A percentile compares a stretch with the other conserved stretches of the same genome.
These are phyloP conservation scores for Endocalyx cinctus DNA, from an alignment of 2,329 filamentous ascomycete species.

Conservation along the genomic window DNA sequence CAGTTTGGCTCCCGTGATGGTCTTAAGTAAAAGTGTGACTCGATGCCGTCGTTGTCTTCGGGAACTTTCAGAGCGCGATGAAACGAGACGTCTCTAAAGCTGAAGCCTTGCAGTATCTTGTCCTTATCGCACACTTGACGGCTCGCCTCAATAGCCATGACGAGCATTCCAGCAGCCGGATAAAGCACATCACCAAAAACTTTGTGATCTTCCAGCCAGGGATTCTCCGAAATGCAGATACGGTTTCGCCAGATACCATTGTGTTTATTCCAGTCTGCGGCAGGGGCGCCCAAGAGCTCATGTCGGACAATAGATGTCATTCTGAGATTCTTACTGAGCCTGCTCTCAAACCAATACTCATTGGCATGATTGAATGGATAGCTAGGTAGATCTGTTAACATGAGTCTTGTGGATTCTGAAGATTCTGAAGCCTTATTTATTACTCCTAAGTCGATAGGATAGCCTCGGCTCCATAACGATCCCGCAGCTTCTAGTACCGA, in stretches of 20 bases:
- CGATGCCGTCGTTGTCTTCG: slow-evolving; percentile 9
- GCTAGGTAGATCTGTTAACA: slow-evolving; percentile 16
- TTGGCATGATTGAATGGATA: slow-evolving; percentile 21
- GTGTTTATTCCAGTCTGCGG: slow-evolving; percentile 14
- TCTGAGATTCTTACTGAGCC: slow-evolving; percentile 12
- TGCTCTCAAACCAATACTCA: slow-evolving; percentile 21
- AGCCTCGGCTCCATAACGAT: slow-evolving; percentile 11
- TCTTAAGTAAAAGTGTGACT: slow-evolving; percentile 13
- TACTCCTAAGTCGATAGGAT: slow-evolving; percentile 4
- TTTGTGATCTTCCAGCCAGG: slow-evolving; percentile 25
- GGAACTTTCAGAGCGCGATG: slow-evolving; percentile 11
- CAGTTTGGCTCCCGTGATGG: slow-evolving; percentile 5
- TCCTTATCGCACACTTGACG: slow-evolving; percentile 13
- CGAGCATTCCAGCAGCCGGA: slow-evolving; percentile 25
- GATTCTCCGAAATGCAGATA: slow-evolving; percentile 15
- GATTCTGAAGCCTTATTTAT: slow-evolving; percentile 3
- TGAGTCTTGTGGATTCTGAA: slow-evolving; percentile 1
- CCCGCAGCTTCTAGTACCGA: slow-evolving; percentile 7
- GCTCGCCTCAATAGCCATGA: slow-evolving; percentile 24
- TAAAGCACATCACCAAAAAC: slow-evolving; percentile 21
- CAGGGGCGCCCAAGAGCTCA: slow-evolving; percentile 21
- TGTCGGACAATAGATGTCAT: slow-evolving; percentile 13
- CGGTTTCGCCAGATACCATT: slow-evolving; percentile 23
- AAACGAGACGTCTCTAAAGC: slow-evolving; percentile 15
- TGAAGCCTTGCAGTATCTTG: slow-evolving; percentile 10